These are phyloP conservation scores for Epipyxis sp. DNA, from an alignment of 108 stramenopile species.

Conservation along the genomic window DNA sequence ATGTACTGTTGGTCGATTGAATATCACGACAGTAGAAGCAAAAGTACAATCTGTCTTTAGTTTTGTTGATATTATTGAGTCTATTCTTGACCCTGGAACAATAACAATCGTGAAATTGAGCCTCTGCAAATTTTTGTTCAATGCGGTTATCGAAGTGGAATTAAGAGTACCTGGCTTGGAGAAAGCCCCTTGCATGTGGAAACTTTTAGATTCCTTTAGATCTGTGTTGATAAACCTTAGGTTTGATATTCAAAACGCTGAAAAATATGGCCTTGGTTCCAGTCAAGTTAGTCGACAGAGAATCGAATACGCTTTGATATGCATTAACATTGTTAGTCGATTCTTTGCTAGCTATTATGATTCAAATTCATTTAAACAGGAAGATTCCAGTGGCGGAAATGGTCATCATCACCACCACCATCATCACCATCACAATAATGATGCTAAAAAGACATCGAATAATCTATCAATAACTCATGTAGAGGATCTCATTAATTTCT, in stretches of 20 bases:
- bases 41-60: slow-evolving; percentile 39
- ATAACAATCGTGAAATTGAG: not conserved
- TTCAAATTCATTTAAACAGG: not conserved
- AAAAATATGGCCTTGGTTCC: not conserved
- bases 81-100: slow-evolving; percentile 31
- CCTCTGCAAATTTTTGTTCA: slow-evolving; percentile 26
- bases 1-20: slow-evolving; percentile 38
- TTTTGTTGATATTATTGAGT: slow-evolving; percentile 27
- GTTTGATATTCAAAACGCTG: not conserved
- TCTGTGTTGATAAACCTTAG: not conserved
- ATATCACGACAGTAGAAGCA: slow-evolving; percentile 45
- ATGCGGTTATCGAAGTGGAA: slow-evolving; percentile 42
- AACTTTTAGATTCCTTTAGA: slow-evolving; percentile 6
- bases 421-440: too few species aligned
- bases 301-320: not conserved
- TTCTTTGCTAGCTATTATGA: not conserved
- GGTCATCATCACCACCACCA: too few species aligned
- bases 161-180: slow-evolving; percentile 32
- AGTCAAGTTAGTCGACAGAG: not conserved
- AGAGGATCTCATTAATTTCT: not conserved
- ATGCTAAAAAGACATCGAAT: not conserved
- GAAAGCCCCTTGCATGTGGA: not conserved
- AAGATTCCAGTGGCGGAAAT: not conserved
- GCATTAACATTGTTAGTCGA: not conserved
- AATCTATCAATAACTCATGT: not conserved